Conservation (phyloP, 192 early-diverging fungal genomes). For the Pilaira anomala region DNA sequence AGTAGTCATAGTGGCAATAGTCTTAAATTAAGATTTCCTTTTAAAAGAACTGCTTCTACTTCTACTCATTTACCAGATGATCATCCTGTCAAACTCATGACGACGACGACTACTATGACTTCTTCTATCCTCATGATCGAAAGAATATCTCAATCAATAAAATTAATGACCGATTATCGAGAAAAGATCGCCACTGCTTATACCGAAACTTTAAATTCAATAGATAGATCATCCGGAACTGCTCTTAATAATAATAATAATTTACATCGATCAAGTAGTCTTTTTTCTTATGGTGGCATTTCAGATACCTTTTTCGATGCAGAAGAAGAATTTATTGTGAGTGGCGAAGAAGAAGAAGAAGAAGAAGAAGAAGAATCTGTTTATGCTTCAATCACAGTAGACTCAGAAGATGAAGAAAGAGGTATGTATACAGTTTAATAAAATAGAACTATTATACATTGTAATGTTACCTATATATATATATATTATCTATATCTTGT, state of each 20-base stretch:
- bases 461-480: neutral
- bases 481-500: no score
- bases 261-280: neutral
- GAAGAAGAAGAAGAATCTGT: neutral
- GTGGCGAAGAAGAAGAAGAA: neutral
- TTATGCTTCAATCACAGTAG: neutral
- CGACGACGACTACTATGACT: no score
- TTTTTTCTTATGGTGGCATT: neutral
- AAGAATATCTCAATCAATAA: neutral
- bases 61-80: neutral
- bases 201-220: neutral
- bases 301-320: slow-evolving; percentile 12
- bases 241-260: no score
- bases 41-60: neutral
- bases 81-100: neutral
- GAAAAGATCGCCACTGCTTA: neutral
- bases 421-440: no score
- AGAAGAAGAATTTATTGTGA: neutral
- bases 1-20: neutral
- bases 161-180: neutral
- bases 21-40: neutral
- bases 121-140: neutral
- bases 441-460: no score
- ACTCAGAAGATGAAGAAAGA: neutral
- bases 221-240: neutral